Conservation (phyloP, 805 yeast species). For the Saccharomycopsis schoenii region DNA sequence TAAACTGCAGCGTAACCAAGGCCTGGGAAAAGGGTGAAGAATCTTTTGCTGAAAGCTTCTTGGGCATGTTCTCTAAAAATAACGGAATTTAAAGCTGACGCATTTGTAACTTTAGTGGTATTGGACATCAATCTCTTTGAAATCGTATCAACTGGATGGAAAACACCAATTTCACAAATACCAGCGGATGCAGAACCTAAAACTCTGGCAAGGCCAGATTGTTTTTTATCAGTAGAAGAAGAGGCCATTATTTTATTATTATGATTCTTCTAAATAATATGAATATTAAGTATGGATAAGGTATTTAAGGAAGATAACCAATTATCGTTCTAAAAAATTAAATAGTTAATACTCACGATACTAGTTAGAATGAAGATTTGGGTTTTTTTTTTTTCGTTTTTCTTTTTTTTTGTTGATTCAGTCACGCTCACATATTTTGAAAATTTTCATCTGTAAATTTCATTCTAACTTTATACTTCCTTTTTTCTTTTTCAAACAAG, state of each 20-base stretch:
- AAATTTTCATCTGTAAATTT: not conserved
- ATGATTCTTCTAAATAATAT: not conserved
- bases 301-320: not conserved
- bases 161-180: constrained; percentile 88
- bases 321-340: too few species aligned
- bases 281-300: not conserved
- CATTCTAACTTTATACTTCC: not conserved
- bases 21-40: constrained; percentile 90
- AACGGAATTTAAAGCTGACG: constrained; percentile 67
- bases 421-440: not conserved
- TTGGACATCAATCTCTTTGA: constrained; percentile 92
- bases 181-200: constrained; percentile 98
- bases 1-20: constrained; percentile 96
- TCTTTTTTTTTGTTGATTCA: constrained; percentile 1
- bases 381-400: not conserved
- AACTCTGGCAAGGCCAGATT: constrained; percentile 82
- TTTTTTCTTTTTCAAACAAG: not conserved
- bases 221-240: constrained; percentile 51
- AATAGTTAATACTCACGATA: not conserved
- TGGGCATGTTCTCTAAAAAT: constrained; percentile 76
- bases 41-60: constrained; percentile 58
- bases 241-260: constrained; percentile 1
- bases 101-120: constrained; percentile 54
- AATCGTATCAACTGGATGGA: constrained; percentile 98
- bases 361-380: not conserved